A percentile compares a stretch with the other conserved stretches of the same genome.
Evolutionary conservation across 2,329 filamentous ascomycete species (phyloP).

Genomic region (Rhinocladiella similis): DNA sequence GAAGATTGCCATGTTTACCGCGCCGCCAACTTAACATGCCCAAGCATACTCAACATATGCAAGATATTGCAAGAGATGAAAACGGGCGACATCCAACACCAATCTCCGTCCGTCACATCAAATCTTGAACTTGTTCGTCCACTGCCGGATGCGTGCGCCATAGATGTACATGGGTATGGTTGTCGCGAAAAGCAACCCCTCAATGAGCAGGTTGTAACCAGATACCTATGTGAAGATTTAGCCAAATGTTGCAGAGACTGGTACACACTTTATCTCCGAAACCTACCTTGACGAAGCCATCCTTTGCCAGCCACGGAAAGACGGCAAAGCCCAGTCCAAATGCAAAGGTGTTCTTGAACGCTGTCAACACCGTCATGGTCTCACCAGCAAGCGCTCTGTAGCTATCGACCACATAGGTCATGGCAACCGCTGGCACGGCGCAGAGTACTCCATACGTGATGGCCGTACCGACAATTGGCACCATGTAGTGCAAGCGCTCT

Average conservation of each 20-base stretch:
- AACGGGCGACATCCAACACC: too few species aligned
- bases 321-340: conserved; percentile 18
- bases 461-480: conserved; percentile 6
- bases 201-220: conserved; percentile 4
- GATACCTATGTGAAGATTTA: too few species aligned
- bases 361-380: conserved; percentile 14
- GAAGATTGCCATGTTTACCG: too few species aligned
- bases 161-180: conserved; percentile 72
- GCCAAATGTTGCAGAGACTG: too few species aligned
- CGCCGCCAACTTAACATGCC: too few species aligned
- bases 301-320: conserved; percentile 9
- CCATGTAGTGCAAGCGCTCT: conserved; percentile 1
- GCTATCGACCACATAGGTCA: conserved; percentile 16
- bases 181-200: conserved; percentile 3
- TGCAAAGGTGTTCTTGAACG: conserved; percentile 9
- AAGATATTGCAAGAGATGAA: too few species aligned
- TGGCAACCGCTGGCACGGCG: conserved; percentile 4
- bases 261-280: too few species aligned
- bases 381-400: conserved; percentile 11
- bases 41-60: too few species aligned
- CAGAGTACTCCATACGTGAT: conserved; percentile 12
- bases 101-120: not conserved
- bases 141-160: conserved; percentile 86
- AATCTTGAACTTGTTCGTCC: conserved; percentile 63
- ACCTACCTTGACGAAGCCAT: conserved; percentile 14